A percentile compares a stretch with the other conserved stretches of the same genome.
phyloP scores from a whole-genome alignment of 306 rosid genomes.

The Nissolia schottii region DNA sequence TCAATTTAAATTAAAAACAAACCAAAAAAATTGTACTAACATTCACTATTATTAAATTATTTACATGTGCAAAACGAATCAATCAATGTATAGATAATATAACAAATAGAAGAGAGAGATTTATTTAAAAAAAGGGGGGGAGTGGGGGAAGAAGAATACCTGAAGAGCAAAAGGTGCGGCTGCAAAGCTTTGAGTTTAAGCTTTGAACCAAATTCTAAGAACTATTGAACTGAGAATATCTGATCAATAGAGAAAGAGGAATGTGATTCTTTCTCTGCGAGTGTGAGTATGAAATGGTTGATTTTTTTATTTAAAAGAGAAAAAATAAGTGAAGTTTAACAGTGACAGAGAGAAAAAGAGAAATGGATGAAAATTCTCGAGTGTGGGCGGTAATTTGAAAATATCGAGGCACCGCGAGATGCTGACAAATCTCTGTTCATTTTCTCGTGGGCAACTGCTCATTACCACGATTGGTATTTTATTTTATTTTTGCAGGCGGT shows the following conservation, averaged over 20 bases:
- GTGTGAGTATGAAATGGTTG: no score
- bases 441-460: neutral
- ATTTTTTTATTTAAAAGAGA: neutral
- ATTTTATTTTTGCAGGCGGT: no score
- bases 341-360: neutral
- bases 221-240: neutral
- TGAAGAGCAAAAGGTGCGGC: constrained; percentile 35
- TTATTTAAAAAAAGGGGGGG: neutral
- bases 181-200: constrained; percentile 5
- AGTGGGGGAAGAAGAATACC: constrained; percentile 25
- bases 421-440: neutral
- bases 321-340: neutral
- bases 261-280: constrained; percentile 24
- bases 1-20: neutral
- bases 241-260: constrained; percentile 8
- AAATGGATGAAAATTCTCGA: constrained; percentile 17
- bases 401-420: neutral
- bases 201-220: constrained; percentile 15
- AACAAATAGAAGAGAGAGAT: neutral
- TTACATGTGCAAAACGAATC: neutral
- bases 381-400: neutral
- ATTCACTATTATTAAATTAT: neutral
- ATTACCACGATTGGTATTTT: no score
- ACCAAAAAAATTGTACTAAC: neutral
- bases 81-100: neutral